Conservation (phyloP, 83 land plant genomes). For the Thuja plicata region DNA sequence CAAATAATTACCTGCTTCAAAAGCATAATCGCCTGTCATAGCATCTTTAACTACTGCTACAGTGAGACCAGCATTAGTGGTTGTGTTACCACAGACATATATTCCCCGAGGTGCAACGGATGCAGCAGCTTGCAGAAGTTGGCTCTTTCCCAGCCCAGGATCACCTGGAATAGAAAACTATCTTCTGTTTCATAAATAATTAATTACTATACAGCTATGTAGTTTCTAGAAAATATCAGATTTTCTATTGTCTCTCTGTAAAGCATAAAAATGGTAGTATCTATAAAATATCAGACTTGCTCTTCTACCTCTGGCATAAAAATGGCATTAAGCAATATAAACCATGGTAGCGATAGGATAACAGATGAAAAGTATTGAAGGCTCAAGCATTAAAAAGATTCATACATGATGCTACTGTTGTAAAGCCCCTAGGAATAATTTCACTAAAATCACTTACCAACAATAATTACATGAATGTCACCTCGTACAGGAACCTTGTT, state of each 20-base stretch:
- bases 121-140: slow-evolving; percentile 96
- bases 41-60: slow-evolving; percentile 98
- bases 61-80: slow-evolving; percentile 97
- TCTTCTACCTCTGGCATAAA: neutral
- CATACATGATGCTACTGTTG: neutral
- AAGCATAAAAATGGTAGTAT: neutral
- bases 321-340: neutral
- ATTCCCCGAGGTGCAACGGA: slow-evolving; percentile 95
- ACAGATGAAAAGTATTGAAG: neutral
- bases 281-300: neutral
- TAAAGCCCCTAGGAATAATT: neutral
- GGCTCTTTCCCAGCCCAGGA: slow-evolving; percentile 98
- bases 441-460: slow-evolving; percentile 47
- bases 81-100: slow-evolving; percentile 98
- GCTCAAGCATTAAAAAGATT: neutral
- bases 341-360: neutral
- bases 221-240: neutral
- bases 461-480: slow-evolving; percentile 93
- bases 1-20: slow-evolving; percentile 87
- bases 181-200: neutral
- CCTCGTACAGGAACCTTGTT: slow-evolving; percentile 97
- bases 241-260: neutral
- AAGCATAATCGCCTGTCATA: slow-evolving; percentile 93
- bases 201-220: neutral
- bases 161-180: slow-evolving; percentile 57